phyloP scores from a whole-genome alignment of 179 eudicot genomes.

The Silene coronaria region DNA sequence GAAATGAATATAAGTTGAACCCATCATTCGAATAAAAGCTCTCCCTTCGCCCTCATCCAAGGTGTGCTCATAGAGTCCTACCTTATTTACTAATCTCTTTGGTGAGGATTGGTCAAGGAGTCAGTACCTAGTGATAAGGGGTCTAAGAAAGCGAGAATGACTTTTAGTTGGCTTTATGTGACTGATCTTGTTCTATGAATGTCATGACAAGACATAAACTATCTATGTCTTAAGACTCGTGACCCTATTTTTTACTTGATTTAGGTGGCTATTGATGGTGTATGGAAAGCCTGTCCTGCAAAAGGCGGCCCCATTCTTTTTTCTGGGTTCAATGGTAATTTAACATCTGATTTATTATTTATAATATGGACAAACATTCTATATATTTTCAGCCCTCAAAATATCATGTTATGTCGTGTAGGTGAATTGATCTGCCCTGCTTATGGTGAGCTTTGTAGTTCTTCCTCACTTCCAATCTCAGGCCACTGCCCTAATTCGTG shows the following conservation, averaged over 20 bases:
- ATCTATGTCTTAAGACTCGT: neutral
- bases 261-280: slow-evolving; percentile 86
- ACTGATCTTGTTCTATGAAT: neutral
- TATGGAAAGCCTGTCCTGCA: slow-evolving; percentile 82
- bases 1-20: neutral
- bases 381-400: neutral
- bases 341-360: neutral
- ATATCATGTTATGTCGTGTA: slow-evolving; percentile 21
- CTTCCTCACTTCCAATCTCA: slow-evolving; percentile 32
- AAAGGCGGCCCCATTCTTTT: slow-evolving; percentile 80
- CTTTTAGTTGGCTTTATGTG: neutral
- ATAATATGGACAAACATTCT: neutral
- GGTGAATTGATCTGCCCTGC: slow-evolving; percentile 88
- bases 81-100: neutral
- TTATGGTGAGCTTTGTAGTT: slow-evolving; percentile 74
- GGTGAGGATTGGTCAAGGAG: neutral
- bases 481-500: slow-evolving; percentile 80
- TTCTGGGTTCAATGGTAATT: slow-evolving; percentile 83
- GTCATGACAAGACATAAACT: neutral
- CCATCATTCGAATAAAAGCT: neutral
- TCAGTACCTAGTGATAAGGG: neutral
- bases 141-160: neutral
- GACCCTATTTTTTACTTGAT: slow-evolving; percentile 2
- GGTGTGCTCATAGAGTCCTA: neutral
- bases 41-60: neutral